Evolutionary conservation across 768 basidiomycete genomes (phyloP).

Genomic region (Pleurotus salmoneostramineus): DNA sequence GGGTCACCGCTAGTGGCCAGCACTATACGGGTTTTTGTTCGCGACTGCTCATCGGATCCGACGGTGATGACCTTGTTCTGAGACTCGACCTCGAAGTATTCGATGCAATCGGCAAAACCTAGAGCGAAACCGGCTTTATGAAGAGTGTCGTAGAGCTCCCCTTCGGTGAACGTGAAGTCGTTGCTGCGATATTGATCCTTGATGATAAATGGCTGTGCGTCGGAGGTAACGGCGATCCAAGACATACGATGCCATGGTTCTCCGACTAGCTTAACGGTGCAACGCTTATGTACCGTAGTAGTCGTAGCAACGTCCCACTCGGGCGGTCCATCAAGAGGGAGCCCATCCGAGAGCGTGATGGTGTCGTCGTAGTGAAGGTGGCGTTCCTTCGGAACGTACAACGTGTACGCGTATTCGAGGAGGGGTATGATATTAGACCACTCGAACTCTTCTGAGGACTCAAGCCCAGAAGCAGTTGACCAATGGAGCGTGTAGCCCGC

Average conservation of each 20-base stretch:
- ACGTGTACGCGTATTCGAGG: not conserved
- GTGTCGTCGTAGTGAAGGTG: not conserved
- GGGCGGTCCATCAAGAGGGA: not conserved
- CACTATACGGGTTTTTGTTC: not conserved
- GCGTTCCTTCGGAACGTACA: not conserved
- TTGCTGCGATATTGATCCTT: constrained; percentile 1
- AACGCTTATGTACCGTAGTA: not conserved
- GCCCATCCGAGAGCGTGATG: not conserved
- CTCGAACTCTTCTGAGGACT: not conserved
- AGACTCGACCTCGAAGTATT: not conserved
- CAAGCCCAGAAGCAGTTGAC: not conserved
- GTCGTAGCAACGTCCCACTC: not conserved
- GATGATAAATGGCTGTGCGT: not conserved
- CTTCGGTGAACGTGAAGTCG: not conserved
- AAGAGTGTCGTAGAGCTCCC: not conserved
- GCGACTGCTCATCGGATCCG: no score
- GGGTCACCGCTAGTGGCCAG: not conserved
- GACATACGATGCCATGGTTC: not conserved
- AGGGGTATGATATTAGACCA: not conserved
- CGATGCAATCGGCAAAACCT: not conserved
- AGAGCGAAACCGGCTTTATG: not conserved
- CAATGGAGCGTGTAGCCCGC: not conserved
- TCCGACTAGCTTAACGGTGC: not conserved
- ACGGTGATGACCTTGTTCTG: no score
- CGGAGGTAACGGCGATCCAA: not conserved